phyloP scores from a whole-genome alignment of 139 green algal species.

The Axilococcus clingmanii region DNA sequence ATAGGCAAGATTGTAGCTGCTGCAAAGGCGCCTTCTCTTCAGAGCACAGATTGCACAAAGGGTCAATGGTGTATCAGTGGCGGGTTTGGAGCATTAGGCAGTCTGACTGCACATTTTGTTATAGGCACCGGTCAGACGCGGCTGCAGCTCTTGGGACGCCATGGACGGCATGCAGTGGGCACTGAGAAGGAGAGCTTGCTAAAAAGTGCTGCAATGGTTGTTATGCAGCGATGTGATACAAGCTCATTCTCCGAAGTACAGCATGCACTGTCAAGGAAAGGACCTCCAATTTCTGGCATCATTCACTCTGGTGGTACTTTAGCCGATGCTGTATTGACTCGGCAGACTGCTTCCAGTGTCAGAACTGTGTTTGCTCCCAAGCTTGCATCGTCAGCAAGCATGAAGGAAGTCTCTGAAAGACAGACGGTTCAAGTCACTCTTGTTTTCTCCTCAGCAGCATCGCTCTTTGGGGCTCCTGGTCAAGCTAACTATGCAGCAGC shows the following conservation, averaged over 20 bases:
- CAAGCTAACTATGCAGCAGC: slow-evolving; percentile 64
- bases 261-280: not conserved
- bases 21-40: not conserved
- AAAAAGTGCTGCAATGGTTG: not conserved
- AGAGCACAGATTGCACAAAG: not conserved
- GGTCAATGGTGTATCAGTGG: slow-evolving; percentile 16
- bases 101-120: slow-evolving; percentile 51
- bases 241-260: slow-evolving; percentile 7
- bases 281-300: slow-evolving; percentile 7
- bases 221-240: slow-evolving; percentile 17
- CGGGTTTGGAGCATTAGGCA: slow-evolving; percentile 22
- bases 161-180: slow-evolving; percentile 3
- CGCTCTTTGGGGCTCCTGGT: slow-evolving; percentile 52
- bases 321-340: slow-evolving; percentile 40
- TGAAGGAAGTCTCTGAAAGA: not conserved
- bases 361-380: slow-evolving; percentile 43
- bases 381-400: slow-evolving; percentile 1
- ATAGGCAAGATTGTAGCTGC: slow-evolving; percentile 72
- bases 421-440: not conserved
- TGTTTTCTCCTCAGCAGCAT: slow-evolving; percentile 54
- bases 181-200: not conserved
- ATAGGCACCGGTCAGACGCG: not conserved
- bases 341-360: slow-evolving; percentile 29
- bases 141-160: slow-evolving; percentile 24
- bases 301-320: slow-evolving; percentile 59